These are phyloP conservation scores for Protomyces gravidus DNA, from an alignment of 1,139 yeast species.

Conservation along the genomic window DNA sequence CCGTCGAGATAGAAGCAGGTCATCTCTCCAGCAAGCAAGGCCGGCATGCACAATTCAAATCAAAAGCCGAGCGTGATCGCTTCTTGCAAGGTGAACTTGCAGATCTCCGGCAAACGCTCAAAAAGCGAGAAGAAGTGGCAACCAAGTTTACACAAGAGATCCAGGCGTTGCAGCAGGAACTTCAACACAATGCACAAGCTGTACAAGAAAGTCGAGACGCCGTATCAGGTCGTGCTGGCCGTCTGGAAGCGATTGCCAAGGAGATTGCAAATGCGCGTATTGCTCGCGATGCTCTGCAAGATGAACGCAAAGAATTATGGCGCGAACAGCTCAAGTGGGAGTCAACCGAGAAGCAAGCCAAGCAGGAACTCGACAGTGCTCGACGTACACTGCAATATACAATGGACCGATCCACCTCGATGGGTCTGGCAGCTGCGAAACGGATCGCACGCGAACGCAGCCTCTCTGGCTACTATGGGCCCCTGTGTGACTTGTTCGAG, in stretches of 20 bases:
- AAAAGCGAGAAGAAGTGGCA: constrained; percentile 33
- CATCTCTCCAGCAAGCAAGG: constrained; percentile 70
- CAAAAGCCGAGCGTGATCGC: constrained; percentile 57
- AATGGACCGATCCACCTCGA: constrained; percentile 66
- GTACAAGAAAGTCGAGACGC: constrained; percentile 21
- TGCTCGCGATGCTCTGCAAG: constrained; percentile 46
- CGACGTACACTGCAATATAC: constrained; percentile 39
- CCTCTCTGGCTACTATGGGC: constrained; percentile 68
- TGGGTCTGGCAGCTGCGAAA: constrained; percentile 65
- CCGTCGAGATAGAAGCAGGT: constrained; percentile 54
- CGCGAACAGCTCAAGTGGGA: constrained; percentile 66
- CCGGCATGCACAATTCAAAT: constrained; percentile 57
- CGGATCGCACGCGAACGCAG: constrained; percentile 55
- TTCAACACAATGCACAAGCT: constrained; percentile 33
- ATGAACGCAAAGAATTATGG: constrained; percentile 70
- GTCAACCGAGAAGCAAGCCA: constrained; percentile 54
- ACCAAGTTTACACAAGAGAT: constrained; percentile 39
- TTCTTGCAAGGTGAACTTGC: constrained; percentile 60
- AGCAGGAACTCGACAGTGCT: constrained; percentile 52
- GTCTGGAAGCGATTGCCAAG: constrained; percentile 25
- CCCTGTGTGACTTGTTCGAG: constrained; percentile 73
- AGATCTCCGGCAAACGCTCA: constrained; percentile 42
- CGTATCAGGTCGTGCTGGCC: constrained; percentile 30
- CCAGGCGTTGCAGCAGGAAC: constrained; percentile 39
- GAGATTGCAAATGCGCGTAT: constrained; percentile 28